Base-by-base conservation (phyloP, 306 rosid genomes). In the Lagenaria siceraria region DNA sequence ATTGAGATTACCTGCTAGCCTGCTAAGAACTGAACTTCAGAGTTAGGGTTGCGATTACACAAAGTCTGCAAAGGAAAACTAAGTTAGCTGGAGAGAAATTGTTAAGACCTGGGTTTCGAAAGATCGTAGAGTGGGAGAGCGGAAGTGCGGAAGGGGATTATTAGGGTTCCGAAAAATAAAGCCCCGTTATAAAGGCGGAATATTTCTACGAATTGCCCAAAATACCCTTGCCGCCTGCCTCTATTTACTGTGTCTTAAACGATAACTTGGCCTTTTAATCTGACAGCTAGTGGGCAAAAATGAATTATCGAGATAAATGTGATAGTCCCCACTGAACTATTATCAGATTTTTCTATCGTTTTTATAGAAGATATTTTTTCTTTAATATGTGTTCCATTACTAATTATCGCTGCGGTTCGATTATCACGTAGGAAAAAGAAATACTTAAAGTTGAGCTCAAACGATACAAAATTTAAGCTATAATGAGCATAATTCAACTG, bases 11-110 rank as follows among this genome's bases (percentile, higher is more conserved):
- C 96, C 98, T 52, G 85, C 78, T 77, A 82, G 75, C 80, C 74
- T n/a, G 77, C 40, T 51, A 52, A 73, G 78, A 60, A 36, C 36
- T 33, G 27, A 17, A 19, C 65, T 36, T 65, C 70, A 54, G 84
- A 77, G 83, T 68, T 87, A 77, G 85, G 91, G 84, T 78, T 83
- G 13, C 64, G 76, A 59, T 63, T 84, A 58, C 64, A 76, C 61
- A 25, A 81, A 87, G 87, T 81, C 97, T 91, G 96, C 98, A 91
- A 87, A 81, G 74, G 87, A 94, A 91, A 94, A 79, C 52, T 76
- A 62, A 59, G 94, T 91, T 87, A 90, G 96, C 85, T 52, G 85
- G 87, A 79, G 85, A 88, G 70, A n/a, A 85, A 89, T 38, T 71
- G 79, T 59, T 80, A 35, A 24, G 64, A 64, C 74, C 80, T 84